Percentiles rank a stretch among this genome's conserved stretches.
phyloP scores from a whole-genome alignment of 2,329 filamentous ascomycete species.

The Diplodia scrobiculata region DNA sequence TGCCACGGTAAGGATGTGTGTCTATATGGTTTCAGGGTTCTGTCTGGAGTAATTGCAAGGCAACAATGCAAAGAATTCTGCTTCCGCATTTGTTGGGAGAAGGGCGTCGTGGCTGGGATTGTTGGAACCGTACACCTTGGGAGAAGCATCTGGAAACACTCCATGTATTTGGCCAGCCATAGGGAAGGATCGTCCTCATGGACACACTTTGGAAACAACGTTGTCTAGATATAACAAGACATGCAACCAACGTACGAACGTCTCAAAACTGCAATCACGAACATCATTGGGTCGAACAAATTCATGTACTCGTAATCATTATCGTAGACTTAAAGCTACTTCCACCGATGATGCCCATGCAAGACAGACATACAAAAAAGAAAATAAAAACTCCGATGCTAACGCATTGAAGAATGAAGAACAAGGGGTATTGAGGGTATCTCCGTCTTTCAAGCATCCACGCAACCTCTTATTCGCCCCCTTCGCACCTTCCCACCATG shows the following conservation, averaged over 20 bases:
- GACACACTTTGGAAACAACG: background rate
- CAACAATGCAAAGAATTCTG: background rate
- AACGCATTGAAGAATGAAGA: constrained; percentile 17
- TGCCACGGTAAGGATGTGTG: background rate
- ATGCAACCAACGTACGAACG: no score
- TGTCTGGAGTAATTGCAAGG: background rate
- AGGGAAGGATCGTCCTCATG: background rate
- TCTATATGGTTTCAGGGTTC: background rate
- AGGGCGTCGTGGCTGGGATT: background rate
- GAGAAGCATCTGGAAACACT: background rate
- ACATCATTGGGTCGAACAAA: background rate
- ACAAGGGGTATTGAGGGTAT: constrained; percentile 27
- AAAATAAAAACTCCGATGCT: constrained; percentile 15
- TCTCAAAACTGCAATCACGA: background rate
- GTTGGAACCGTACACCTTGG: background rate
- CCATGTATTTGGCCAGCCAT: background rate
- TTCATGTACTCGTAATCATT: constrained; percentile 20
- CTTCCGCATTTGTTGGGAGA: background rate
- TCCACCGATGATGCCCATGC: constrained; percentile 4
- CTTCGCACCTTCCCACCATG: background rate
- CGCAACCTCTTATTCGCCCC: background rate
- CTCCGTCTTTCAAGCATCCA: constrained; percentile 19
- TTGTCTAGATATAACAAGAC: background rate
- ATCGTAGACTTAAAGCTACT: constrained; percentile 12
- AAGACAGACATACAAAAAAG: background rate